phyloP scores from a whole-genome alignment of 2,329 filamentous ascomycete species.

The Epichloe hybrida region DNA sequence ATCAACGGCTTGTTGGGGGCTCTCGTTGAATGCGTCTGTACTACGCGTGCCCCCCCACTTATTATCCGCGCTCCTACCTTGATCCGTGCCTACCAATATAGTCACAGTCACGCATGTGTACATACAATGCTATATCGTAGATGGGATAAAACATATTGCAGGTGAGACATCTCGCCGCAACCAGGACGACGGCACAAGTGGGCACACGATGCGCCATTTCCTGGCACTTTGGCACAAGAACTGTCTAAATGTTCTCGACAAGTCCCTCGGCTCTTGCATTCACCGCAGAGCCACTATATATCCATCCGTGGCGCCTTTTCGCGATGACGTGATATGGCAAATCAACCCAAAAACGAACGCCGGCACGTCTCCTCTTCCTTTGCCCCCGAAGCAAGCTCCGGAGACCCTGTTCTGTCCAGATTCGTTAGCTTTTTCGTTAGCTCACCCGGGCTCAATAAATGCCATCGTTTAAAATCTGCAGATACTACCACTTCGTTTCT shows the following conservation, averaged over 20 bases:
- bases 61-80: too few species aligned
- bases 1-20: too few species aligned
- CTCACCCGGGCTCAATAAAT: neutral
- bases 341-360: neutral
- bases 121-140: too few species aligned
- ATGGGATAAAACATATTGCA: too few species aligned
- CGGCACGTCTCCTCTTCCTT: neutral
- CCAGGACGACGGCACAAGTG: neutral
- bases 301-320: neutral
- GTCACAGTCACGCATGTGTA: too few species aligned
- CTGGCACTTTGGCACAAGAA: neutral
- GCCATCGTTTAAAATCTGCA: neutral
- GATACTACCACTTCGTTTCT: neutral
- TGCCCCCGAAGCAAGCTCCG: neutral
- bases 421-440: neutral
- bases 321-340: constrained; percentile 2
- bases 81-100: too few species aligned
- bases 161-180: neutral
- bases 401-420: neutral
- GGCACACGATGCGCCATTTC: neutral
- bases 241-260: neutral
- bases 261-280: neutral
- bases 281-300: neutral
- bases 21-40: too few species aligned
- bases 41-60: too few species aligned